Evolutionary conservation across 2,329 filamentous ascomycete genomes (phyloP).

Genomic region (Calonectria hawksworthii): DNA sequence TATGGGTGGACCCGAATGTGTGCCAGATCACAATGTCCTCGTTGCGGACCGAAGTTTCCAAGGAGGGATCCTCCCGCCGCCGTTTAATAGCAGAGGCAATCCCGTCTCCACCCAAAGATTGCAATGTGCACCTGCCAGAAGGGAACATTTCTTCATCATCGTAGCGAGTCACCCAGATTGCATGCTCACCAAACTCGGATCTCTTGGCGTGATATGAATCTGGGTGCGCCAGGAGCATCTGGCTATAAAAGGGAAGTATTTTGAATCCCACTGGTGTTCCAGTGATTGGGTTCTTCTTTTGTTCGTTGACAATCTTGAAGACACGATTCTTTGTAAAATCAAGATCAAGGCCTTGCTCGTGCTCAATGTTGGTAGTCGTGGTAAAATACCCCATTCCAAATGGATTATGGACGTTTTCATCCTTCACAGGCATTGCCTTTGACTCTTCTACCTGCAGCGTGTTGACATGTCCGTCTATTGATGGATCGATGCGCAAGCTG

Average conservation of each 20-base stretch:
- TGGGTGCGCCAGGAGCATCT: slow-evolving; percentile 57
- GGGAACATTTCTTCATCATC: slow-evolving; percentile 59
- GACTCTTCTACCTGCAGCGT: slow-evolving; percentile 60
- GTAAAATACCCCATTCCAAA: slow-evolving; percentile 64
- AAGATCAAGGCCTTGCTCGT: slow-evolving; percentile 63
- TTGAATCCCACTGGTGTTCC: slow-evolving; percentile 62
- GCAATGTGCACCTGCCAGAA: slow-evolving; percentile 59
- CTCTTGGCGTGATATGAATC: slow-evolving; percentile 56
- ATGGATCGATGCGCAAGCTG: slow-evolving; percentile 74
- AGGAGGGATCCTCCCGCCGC: slow-evolving; percentile 25
- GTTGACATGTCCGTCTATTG: slow-evolving; percentile 71
- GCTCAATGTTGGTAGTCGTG: slow-evolving; percentile 56
- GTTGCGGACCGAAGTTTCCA: slow-evolving; percentile 57
- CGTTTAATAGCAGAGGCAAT: slow-evolving; percentile 49
- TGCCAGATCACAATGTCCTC: slow-evolving; percentile 71
- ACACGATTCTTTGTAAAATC: slow-evolving; percentile 62
- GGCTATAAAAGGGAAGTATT: slow-evolving; percentile 61
- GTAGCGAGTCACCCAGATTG: slow-evolving; percentile 61
- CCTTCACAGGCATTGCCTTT: slow-evolving; percentile 57
- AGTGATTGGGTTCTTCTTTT: slow-evolving; percentile 57
- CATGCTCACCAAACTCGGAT: slow-evolving; percentile 59
- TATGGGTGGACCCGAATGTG: slow-evolving; percentile 73
- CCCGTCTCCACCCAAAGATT: slow-evolving; percentile 59
- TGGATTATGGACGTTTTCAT: slow-evolving; percentile 62
- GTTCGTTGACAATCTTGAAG: slow-evolving; percentile 65